Base-by-base conservation (phyloP, 108 stramenopile genomes). In the Stephanodiscus triporus region DNA sequence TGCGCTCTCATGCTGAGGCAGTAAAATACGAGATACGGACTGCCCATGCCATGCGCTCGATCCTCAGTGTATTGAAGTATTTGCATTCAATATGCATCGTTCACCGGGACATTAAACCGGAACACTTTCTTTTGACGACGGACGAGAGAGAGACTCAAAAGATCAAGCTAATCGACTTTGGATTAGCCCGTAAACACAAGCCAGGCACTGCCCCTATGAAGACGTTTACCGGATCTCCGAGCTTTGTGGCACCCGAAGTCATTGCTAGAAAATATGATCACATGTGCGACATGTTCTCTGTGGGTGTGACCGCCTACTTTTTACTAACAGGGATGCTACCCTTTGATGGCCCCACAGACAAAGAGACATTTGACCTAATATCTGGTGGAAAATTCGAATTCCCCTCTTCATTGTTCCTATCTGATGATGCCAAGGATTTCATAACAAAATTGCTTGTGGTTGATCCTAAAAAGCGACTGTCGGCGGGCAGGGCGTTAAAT, bases 351-450 rank as follows among this genome's bases (percentile, higher is more conserved):
- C 71, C 51, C 4, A 68, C 53, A 43, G 78, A 79, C 59, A 60
- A 79, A 43, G 78, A 72, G 26, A 79, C 72, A 17, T 79, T 79
- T 63, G 53, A 72, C 43, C 43, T 77, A 24, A 77, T 77, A 58
- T 66, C 69, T 0, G 29, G 16, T 16, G 76, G 76, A 9, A 42
- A 48, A 9, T 77, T 77, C 58, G 55, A 43, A 64, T 77, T 77
- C 47, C 76, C 76, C 29, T 70, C 76, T 8, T 56, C 76, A 1
- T 47, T 77, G 59, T 69, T 63, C 26, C 58, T 97, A 42, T 93
- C 92, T 14, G 78, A 79, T 30, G 94, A 95, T 26, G 94, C 94
- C 17, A 92, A 92, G 81, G 95, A 96, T 72, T 77, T 97, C 58
- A 88, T 97, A 14, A 40, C 57, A 37, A 81, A 78, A 30, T 68